Evolutionary conservation across 2,329 filamentous ascomycete species (phyloP).

Genomic region (Lomentospora prolificans): DNA sequence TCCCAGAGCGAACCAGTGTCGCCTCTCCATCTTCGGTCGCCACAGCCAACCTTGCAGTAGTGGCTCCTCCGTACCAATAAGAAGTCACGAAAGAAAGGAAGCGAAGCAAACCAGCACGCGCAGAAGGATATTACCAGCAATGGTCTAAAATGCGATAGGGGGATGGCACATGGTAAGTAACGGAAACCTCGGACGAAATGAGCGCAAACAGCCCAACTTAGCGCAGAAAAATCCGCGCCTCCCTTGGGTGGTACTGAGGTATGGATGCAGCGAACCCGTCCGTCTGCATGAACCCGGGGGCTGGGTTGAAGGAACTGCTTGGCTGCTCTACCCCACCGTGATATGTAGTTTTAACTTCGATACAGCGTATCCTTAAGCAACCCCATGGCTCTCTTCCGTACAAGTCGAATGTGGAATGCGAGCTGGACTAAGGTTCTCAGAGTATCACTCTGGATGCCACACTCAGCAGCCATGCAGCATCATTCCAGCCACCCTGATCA

Average conservation of each 20-base stretch:
- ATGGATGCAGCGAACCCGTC: not conserved
- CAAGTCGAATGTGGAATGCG: too few relatives aligned
- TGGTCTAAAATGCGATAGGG: not conserved
- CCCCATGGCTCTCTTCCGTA: not conserved
- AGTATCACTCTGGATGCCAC: constrained; percentile 54
- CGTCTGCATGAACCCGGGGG: not conserved
- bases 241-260: not conserved
- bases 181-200: not conserved
- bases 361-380: not conserved
- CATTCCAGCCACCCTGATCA: constrained; percentile 53
- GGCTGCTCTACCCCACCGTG: not conserved
- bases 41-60: not conserved
- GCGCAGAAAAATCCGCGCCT: not conserved
- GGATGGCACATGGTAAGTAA: not conserved
- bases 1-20: not conserved
- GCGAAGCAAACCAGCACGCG: too few relatives aligned
- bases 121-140: not conserved
- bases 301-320: not conserved
- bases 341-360: not conserved
- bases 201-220: not conserved
- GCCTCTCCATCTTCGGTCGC: not conserved
- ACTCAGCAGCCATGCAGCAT: constrained; percentile 58
- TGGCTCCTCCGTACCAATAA: not conserved
- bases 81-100: too few relatives aligned
- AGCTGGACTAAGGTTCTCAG: constrained; percentile 26